Evolutionary conservation across 2,329 filamentous ascomycete genomes (phyloP), one percentile per base, ranked within the genome.

Genomic region (Hirsutella minnesotensis): DNA sequence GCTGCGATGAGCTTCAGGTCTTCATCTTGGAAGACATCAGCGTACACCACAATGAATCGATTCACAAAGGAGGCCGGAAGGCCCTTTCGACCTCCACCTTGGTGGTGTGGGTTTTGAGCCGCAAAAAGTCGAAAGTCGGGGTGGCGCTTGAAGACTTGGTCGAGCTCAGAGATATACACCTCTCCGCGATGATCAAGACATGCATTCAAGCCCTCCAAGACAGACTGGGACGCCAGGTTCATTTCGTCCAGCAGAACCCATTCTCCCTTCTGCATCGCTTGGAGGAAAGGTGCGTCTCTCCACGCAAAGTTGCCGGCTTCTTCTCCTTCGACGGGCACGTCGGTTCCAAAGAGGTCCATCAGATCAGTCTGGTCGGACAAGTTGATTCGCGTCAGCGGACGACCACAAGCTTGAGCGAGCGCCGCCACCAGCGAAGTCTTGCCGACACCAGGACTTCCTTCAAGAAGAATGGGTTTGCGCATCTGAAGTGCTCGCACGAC

Each of bases 231-330:
- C 1, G 94, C 92, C 49, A 98, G 67, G 55, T 98, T 98, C 92
- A 98, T 98, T 67, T 98, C 92, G 56, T 98, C 92, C 0, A 98
- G 73, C 22, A 98, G 69, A 10, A 98, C 92, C 92, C 92, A 98
- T 53, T 94, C 86, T 22, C 92, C 92, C 45, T 79, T 84, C 58
- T 96, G 92, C 90, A 98, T 96, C 0, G 92, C 92, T 57, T 87
- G 85, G 18, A 98, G 68, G 58, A 98, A 96, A 1, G 92, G 89
- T 0, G 90, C 92, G 59, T 98, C 90, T 51, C 88, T 79, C 92
- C 92, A 98, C 1, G 86, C 83, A 56, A 98, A 98, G 46, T 86
- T 83, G 1, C 92, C 92, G 8, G 88, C 83, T 54, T 85, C 80
- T 1, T 84, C 87, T n/a, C 88, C 89, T 63, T 96, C 92, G 3